Conservation (phyloP, 192 early-diverging fungal genomes). For the Linnemannia exigua region DNA sequence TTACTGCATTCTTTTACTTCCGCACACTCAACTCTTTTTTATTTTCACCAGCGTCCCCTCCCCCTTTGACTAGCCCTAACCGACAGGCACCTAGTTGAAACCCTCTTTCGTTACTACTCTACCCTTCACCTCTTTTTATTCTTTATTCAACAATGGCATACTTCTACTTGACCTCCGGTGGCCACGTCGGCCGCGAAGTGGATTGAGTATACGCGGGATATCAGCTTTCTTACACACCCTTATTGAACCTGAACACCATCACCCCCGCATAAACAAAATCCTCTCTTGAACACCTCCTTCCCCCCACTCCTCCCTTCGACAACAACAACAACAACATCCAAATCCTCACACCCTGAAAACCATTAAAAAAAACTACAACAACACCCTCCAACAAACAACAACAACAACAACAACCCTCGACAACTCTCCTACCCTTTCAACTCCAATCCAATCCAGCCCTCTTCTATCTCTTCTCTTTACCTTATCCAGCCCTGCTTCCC, state of each 20-base stretch:
- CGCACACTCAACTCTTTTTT: slow-evolving; percentile 1
- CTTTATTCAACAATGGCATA: slow-evolving; percentile 50
- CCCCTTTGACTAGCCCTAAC: slow-evolving; percentile 51
- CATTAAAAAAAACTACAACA: neutral
- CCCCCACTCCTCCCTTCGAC: neutral
- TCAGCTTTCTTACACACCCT: slow-evolving; percentile 7
- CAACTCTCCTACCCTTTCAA: neutral
- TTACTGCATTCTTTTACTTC: neutral
- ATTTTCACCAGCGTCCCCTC: neutral
- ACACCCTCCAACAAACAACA: neutral
- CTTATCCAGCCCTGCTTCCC: slow-evolving; percentile 14
- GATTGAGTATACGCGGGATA: slow-evolving; percentile 45
- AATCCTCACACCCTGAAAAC: slow-evolving; percentile 14
- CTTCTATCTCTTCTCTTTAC: neutral
- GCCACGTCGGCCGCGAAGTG: slow-evolving; percentile 59
- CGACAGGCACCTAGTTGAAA: slow-evolving; percentile 52
- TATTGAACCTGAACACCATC: slow-evolving; percentile 21
- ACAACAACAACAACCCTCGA: neutral
- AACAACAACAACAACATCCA: slow-evolving; percentile 1
- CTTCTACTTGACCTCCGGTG: slow-evolving; percentile 55
- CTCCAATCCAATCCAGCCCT: neutral
- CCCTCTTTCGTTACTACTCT: neutral
- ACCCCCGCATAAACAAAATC: slow-evolving; percentile 1
- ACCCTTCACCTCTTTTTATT: slow-evolving; percentile 16
- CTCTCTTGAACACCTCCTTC: neutral